Evolutionary conservation across 192 early-diverging fungal species (phyloP), one percentile per base, ranked within the genome.

Genomic region (Podila epigama): DNA sequence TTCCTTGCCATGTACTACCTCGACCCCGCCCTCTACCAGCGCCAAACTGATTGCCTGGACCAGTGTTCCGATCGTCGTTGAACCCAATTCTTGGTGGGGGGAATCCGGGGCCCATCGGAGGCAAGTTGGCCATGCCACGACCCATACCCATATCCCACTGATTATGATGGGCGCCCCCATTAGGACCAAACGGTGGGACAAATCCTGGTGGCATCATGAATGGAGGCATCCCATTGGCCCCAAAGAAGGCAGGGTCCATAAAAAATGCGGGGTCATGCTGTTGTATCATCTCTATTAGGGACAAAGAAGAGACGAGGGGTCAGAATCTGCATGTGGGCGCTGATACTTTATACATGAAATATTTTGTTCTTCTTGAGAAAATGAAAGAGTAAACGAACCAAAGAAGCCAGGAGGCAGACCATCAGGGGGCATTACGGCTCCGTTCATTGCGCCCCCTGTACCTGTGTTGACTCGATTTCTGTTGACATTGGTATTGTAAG

Each of bases 61-160:
- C 2, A 31, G 52, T 16, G 29, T 54, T 54, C 25, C 51, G 48
- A 22, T 48, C 32, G 60, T 77, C 73, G 31, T 27, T 58, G 52
- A 77, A 77, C 28, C 73, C 73, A 61, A 77, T 77, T 16, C 73
- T 59, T 2, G 73, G 73, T 3, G 73, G 59, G 22, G 73, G 73
- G 27, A 64, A 61, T 27, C 73, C 73, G 13, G 73, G 73, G n/a
- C 73, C 73, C 66, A 77, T 77, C 13, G 73, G 73, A 12, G 73
- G 73, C 34, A 77, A 48, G 18, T 60, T 60, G 15, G 73, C 66
- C 37, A 77, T 63, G 16, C 73, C 66, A 33, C 65, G 34, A 6
- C 73, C 73, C 61, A 77, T 60, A 32, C 73, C 73, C 61, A 77
- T 60, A 32, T 39, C 61, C 73, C 73, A 77, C 52, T 61, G 55